phyloP scores from a whole-genome alignment of 192 early-diverging fungal species.

The Dispira parvispora region DNA sequence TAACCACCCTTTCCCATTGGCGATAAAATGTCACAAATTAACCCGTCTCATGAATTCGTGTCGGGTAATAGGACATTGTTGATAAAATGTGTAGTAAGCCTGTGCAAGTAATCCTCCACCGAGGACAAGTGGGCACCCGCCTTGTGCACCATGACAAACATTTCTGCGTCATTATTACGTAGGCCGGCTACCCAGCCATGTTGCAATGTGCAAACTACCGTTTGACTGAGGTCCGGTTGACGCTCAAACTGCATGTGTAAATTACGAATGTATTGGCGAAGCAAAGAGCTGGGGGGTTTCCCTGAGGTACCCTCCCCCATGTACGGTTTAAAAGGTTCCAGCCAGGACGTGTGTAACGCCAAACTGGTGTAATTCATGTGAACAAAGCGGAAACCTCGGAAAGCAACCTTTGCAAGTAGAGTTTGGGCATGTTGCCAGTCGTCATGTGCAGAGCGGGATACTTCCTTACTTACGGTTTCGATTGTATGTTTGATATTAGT shows the following conservation, averaged over 20 bases:
- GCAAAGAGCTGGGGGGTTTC: background rate
- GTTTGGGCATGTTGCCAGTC: background rate
- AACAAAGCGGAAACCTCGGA: background rate
- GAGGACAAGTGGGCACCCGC: background rate
- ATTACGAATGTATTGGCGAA: background rate
- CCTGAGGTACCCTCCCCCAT: background rate
- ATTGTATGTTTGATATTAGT: background rate
- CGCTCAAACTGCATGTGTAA: background rate
- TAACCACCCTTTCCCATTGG: too few relatives aligned
- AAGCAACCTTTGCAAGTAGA: background rate
- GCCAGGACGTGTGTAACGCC: conserved; percentile 5
- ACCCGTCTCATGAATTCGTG: too few relatives aligned
- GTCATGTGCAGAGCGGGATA: background rate
- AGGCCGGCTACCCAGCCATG: conserved; percentile 4
- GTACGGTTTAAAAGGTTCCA: background rate
- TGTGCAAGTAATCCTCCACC: background rate
- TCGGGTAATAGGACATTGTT: background rate
- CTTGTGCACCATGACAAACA: conserved; percentile 1
- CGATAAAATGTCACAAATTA: too few relatives aligned
- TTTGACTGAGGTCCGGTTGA: background rate
- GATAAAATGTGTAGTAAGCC: background rate
- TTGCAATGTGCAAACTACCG: background rate
- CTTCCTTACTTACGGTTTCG: background rate
- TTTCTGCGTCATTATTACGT: background rate
- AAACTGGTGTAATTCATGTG: conserved; percentile 6